Percentiles rank a stretch among this genome's conserved stretches.
Evolutionary conservation across 208 protist genomes (phyloP).

Genomic region (Naegleria gruberi): DNA sequence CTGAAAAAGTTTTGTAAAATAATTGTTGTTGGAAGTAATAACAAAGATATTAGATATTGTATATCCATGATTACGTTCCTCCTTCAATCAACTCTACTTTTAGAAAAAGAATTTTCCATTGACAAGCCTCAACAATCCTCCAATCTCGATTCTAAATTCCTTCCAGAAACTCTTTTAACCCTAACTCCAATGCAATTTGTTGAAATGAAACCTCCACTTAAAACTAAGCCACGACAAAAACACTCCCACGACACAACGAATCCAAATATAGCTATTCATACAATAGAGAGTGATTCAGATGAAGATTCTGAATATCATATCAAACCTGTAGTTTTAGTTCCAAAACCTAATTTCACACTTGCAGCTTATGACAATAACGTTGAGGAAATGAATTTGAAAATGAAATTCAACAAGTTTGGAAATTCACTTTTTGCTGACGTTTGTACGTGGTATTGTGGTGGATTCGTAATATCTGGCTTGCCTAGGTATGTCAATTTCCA

Average conservation of each 20-base stretch:
- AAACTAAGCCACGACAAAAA: neutral
- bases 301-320: neutral
- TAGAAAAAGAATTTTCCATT: neutral
- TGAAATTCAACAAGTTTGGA: constrained; percentile 12
- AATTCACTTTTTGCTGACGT: neutral
- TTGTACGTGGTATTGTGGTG: neutral
- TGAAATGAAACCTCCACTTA: neutral
- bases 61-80: neutral
- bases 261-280: neutral
- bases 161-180: neutral
- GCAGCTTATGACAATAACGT: neutral
- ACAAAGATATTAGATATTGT: neutral
- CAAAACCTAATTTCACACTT: neutral
- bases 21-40: neutral
- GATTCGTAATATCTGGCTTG: neutral
- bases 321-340: neutral
- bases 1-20: constrained; percentile 13
- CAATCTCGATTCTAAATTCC: neutral
- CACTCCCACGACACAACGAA: no score
- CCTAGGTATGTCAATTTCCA: neutral
- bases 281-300: neutral
- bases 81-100: neutral
- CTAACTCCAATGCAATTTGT: neutral
- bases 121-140: neutral
- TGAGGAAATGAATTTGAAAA: neutral